A percentile compares a stretch with the other conserved stretches of the same genome.
phyloP scores from a whole-genome alignment of 1,284 basidiomycete species.

The Papiliotrema nemorosa region DNA sequence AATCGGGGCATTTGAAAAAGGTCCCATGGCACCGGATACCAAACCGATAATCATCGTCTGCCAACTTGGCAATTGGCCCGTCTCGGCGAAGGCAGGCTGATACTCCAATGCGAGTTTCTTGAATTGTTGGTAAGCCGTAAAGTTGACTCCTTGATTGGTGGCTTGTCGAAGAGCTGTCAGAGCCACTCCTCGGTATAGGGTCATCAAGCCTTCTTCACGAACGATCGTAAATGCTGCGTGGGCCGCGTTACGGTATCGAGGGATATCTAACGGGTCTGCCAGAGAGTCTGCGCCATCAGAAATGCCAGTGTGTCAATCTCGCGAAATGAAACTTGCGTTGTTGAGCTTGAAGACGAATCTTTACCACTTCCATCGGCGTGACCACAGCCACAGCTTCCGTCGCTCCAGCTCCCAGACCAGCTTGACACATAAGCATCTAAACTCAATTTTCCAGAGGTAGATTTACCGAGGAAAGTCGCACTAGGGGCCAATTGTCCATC shows the following conservation, averaged over 20 bases:
- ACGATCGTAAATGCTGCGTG: constrained; percentile 96
- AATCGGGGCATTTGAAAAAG: constrained; percentile 94
- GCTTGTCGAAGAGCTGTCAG: constrained; percentile 94
- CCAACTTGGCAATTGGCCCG: constrained; percentile 71
- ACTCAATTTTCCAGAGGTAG: not conserved
- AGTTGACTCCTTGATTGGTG: constrained; percentile 98
- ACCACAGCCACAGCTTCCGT: constrained; percentile 94
- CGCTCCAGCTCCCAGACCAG: constrained; percentile 88
- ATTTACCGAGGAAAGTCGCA: constrained; percentile 57
- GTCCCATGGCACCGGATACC: constrained; percentile 95
- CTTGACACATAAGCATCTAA: constrained; percentile 48
- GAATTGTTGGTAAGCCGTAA: constrained; percentile 96
- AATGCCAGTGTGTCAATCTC: not conserved
- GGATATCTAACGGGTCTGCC: constrained; percentile 79
- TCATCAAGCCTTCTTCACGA: constrained; percentile 80
- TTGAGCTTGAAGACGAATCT: constrained; percentile 97
- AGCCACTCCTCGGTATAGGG: constrained; percentile 88
- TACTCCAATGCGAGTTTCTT: constrained; percentile 73
- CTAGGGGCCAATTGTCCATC: constrained; percentile 33
- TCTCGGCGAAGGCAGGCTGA: constrained; percentile 67
- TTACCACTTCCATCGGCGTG: constrained; percentile 99
- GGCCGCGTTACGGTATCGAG: constrained; percentile 85
- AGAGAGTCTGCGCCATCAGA: constrained; percentile 5
- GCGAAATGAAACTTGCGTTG: constrained; percentile 55
- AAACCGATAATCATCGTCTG: constrained; percentile 93